Percentiles rank a stretch among this genome's conserved stretches.
phyloP scores from a whole-genome alignment of 345 rosid genomes.

The Clausena lansium region DNA sequence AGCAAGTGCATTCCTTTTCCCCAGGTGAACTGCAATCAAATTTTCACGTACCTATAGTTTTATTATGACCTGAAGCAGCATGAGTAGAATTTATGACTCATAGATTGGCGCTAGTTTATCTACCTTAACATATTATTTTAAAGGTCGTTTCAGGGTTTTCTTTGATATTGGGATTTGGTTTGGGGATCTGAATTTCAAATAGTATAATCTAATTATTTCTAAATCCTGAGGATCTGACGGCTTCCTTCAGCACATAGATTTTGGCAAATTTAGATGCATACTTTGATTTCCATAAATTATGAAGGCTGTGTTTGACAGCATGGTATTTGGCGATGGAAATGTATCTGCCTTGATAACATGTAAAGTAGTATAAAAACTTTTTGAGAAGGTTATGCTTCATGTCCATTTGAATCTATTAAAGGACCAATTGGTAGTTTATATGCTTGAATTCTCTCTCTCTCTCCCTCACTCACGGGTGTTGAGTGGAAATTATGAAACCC shows the following conservation, averaged over 20 bases:
- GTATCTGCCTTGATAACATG: neutral
- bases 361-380: too few species aligned
- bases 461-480: too few species aligned
- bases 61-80: neutral
- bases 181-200: neutral
- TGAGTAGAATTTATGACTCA: neutral
- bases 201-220: neutral
- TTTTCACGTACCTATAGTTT: neutral
- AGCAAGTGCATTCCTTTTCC: constrained; percentile 92
- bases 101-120: neutral
- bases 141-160: neutral
- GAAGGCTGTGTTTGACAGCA: neutral
- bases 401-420: too few species aligned
- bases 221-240: neutral
- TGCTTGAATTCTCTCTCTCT: too few species aligned
- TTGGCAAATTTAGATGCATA: neutral
- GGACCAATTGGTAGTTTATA: too few species aligned
- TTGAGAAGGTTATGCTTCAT: too few species aligned
- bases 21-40: constrained; percentile 41
- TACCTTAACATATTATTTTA: neutral
- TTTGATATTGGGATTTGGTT: neutral
- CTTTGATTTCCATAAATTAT: neutral
- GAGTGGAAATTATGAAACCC: too few species aligned
- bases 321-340: neutral
- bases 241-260: neutral